phyloP scores from a whole-genome alignment of 2,329 filamentous ascomycete genomes.

The Geosmithia flava region DNA sequence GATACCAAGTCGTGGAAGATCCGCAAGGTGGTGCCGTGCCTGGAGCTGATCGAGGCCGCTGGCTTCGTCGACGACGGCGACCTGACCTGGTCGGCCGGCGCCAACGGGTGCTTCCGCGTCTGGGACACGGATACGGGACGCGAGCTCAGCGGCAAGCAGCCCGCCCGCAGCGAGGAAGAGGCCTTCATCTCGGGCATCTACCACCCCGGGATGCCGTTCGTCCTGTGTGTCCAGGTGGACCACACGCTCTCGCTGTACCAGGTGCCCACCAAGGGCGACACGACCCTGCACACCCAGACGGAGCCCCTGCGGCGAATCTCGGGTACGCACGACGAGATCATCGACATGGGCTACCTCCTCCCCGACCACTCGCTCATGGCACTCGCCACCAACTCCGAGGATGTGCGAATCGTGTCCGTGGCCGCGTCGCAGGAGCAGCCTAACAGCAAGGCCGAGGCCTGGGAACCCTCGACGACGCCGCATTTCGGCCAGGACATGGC shows the following conservation, averaged over 20 bases:
- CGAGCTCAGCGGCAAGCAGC: conserved; percentile 68
- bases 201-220: conserved; percentile 49
- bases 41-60: conserved; percentile 75
- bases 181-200: conserved; percentile 63
- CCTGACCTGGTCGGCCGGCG: conserved; percentile 73
- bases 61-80: conserved; percentile 64
- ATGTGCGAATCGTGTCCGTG: conserved; percentile 76
- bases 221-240: conserved; percentile 78
- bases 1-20: conserved; percentile 76
- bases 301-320: conserved; percentile 67
- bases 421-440: conserved; percentile 18
- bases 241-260: conserved; percentile 72
- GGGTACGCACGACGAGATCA: conserved; percentile 94
- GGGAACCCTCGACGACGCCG: conserved; percentile 17
- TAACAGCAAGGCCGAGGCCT: conserved; percentile 5
- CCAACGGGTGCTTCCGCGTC: conserved; percentile 68
- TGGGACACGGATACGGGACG: conserved; percentile 70
- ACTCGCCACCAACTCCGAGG: conserved; percentile 89
- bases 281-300: conserved; percentile 20
- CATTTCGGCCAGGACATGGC: conserved; percentile 89
- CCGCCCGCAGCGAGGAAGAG: conserved; percentile 44
- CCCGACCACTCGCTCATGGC: conserved; percentile 72
- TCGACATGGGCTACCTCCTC: conserved; percentile 81
- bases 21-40: conserved; percentile 65
- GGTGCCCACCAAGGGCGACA: conserved; percentile 23